Evolutionary conservation across 352 stramenopile genomes (phyloP), one percentile per base, ranked within the genome.

Genomic region (Pythium sp.): DNA sequence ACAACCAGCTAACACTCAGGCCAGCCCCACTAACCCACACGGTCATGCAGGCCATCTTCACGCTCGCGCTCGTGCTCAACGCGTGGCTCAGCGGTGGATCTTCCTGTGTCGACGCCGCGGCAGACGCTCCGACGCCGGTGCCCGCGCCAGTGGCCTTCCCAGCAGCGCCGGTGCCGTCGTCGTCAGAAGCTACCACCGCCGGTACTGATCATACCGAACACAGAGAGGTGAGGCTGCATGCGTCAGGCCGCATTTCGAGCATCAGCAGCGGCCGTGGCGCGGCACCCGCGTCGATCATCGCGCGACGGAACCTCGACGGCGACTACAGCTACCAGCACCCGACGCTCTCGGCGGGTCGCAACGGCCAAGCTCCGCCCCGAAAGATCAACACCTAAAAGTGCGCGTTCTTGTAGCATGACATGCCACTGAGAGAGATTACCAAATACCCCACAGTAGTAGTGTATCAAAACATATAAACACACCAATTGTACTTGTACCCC

Each of bases 41-140:
- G 49, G n/a, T 7, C 30, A 82, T 82, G 76, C 76, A 82, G 62
- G 73, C 68, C 32, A 70, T 82, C 66, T 82, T 82, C 71, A 77
- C 73, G 24, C 71, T 82, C 68, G 71, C 76, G 57, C 67, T 82
- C 54, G 63, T 75, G 53, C 71, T 82, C 28, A 80, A 77, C 64
- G 57, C 73, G 41, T 75, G 69, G 68, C 54, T 67, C 11, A 67
- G 20, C 49, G 62, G 46, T 46, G 36, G 47, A 9, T 63, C 41
- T 12, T n/a, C 46, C 43, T 22, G 49, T 57, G 32, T 46, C 30
- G 28, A 38, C 14, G n/a, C 36, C 26, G 46, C 54, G 12, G 22
- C n/a, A 11, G 36, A 22, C 28, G 11, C 55, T 2, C 30, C 55
- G 36, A 32, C 53, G 26, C 51, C 51, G 8, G 15, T 43, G 24